Conservation (phyloP, 306 rosid species). For the Hippophae gyantsensis region DNA sequence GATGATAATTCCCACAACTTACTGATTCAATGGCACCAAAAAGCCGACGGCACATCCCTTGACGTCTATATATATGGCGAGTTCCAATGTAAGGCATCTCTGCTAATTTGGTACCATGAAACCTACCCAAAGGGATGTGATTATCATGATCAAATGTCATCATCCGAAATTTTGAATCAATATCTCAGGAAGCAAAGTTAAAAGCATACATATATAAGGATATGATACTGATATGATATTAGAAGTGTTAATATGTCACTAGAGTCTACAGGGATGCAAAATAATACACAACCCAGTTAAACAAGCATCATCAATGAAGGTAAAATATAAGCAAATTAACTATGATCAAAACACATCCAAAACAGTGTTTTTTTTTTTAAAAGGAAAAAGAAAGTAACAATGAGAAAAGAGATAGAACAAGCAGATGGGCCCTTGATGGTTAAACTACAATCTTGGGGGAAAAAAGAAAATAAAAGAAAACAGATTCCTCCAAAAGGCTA, state of each 20-base stretch:
- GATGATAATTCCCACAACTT: slow-evolving; percentile 25
- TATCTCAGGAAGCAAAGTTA: slow-evolving; percentile 5
- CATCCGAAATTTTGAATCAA: slow-evolving; percentile 4
- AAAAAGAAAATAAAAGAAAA: no score
- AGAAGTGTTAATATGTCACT: background rate
- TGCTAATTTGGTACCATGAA: slow-evolving; percentile 83
- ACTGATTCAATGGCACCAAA: slow-evolving; percentile 81
- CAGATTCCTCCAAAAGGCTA: no score
- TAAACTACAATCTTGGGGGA: no score
- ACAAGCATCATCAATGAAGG: background rate
- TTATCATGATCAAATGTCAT: slow-evolving; percentile 8
- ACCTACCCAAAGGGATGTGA: slow-evolving; percentile 42
- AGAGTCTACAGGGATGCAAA: background rate
- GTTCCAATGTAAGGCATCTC: slow-evolving; percentile 99
- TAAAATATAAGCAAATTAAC: background rate
- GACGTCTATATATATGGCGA: slow-evolving; percentile 88
- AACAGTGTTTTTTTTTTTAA: background rate
- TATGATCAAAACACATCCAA: background rate
- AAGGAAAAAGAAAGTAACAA: no score
- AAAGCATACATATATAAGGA: background rate
- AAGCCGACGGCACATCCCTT: slow-evolving; percentile 98
- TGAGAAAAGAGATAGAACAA: no score
- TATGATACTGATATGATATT: background rate
- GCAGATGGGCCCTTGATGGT: no score
- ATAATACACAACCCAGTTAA: background rate